phyloP scores from a whole-genome alignment of 768 basidiomycete genomes.

The Melanogaster broomeanus region DNA sequence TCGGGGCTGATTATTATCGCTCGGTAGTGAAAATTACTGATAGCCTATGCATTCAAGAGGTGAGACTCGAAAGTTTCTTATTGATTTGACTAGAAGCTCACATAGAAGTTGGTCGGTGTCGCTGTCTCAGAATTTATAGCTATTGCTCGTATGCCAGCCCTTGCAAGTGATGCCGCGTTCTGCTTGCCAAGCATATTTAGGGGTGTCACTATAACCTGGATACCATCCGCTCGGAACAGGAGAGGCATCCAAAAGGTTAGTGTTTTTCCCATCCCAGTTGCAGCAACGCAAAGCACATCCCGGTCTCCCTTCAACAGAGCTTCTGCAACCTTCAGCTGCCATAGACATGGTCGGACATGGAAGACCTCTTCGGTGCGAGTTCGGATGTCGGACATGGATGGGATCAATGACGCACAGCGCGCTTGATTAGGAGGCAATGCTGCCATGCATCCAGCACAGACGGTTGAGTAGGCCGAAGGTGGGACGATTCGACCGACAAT shows the following conservation, averaged over 20 bases:
- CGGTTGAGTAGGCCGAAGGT: too few relatives aligned
- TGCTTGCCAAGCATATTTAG: constrained; percentile 27
- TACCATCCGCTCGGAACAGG: constrained; percentile 13
- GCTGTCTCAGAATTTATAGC: constrained; percentile 19
- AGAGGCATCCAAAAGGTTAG: constrained; percentile 36
- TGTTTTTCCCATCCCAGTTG: constrained; percentile 34
- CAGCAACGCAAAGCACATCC: constrained; percentile 27
- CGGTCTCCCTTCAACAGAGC: constrained; percentile 19
- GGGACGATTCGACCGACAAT: not conserved
- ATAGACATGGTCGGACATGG: constrained; percentile 16
- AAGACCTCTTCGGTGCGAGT: not conserved
- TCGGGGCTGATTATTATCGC: constrained; percentile 7
- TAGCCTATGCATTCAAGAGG: constrained; percentile 2
- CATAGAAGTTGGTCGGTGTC: constrained; percentile 15
- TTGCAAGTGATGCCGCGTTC: constrained; percentile 7
- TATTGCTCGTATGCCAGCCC: constrained; percentile 18
- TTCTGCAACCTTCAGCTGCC: constrained; percentile 19
- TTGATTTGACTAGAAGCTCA: not conserved
- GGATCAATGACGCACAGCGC: not conserved
- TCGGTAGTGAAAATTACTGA: constrained; percentile 1
- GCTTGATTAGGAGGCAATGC: too few relatives aligned
- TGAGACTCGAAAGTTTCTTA: not conserved
- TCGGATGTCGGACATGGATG: not conserved
- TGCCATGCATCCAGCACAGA: too few relatives aligned
- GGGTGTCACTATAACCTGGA: constrained; percentile 28